phyloP scores from a whole-genome alignment of 2,329 filamentous ascomycete genomes.

The Pseudogymnoascus sp. region DNA sequence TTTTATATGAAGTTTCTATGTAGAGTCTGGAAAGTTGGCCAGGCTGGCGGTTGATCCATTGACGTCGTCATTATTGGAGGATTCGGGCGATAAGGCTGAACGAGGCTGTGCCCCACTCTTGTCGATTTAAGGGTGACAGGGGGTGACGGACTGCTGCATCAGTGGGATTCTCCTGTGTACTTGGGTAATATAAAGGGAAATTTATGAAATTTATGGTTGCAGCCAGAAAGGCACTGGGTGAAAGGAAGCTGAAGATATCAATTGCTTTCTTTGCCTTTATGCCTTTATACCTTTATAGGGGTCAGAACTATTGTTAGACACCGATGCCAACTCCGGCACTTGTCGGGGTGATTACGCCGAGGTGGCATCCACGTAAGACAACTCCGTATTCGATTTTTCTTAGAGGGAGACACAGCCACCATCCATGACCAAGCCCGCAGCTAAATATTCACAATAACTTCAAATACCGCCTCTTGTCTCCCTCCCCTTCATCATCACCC shows the following conservation, averaged over 20 bases:
- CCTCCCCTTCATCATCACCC: background rate
- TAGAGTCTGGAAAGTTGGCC: background rate
- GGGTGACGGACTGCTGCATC: background rate
- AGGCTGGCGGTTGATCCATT: background rate
- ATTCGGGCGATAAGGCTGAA: background rate
- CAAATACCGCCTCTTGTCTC: background rate
- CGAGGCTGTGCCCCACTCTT: background rate
- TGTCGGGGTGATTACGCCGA: background rate
- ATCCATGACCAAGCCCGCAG: background rate
- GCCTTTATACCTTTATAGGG: background rate
- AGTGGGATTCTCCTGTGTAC: background rate
- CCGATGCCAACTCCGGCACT: background rate
- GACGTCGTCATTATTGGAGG: background rate
- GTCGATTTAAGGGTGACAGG: background rate
- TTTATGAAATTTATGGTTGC: background rate
- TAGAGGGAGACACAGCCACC: slow-evolving; percentile 1
- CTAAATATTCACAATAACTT: background rate
- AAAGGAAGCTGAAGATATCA: background rate
- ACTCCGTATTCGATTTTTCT: background rate
- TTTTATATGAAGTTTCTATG: background rate
- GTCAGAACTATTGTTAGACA: background rate
- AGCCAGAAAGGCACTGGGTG: background rate
- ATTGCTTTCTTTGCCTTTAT: background rate
- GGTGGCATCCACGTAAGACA: background rate
- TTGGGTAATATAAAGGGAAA: background rate